phyloP scores from a whole-genome alignment of 202 grass and related monocot species.

The Digitaria exilis region DNA sequence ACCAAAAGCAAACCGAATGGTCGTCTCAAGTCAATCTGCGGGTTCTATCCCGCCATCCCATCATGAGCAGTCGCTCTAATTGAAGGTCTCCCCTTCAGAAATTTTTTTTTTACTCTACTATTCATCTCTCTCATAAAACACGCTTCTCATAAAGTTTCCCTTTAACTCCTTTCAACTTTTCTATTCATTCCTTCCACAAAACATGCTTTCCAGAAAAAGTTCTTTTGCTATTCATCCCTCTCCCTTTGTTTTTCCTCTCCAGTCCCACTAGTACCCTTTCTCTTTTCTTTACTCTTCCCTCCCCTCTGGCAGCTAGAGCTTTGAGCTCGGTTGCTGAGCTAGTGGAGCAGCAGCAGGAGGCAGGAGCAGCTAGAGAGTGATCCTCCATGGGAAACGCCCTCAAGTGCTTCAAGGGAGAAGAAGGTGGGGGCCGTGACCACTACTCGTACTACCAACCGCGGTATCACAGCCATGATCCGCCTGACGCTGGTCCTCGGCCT shows the following conservation, averaged over 20 bases:
- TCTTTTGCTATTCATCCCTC: no score
- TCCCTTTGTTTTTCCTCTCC: neutral
- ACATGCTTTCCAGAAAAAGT: no score
- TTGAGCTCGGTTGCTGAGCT: neutral
- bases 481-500: neutral
- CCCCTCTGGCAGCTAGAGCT: neutral
- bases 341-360: neutral
- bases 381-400: conserved; percentile 18
- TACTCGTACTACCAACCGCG: conserved; percentile 17
- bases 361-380: neutral
- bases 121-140: no score
- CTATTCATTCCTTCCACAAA: no score
- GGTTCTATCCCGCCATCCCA: neutral
- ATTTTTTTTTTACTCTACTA: no score
- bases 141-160: no score
- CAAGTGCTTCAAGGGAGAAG: neutral
- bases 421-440: neutral
- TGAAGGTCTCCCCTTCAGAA: neutral
- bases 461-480: neutral
- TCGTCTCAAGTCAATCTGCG: neutral
- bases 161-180: no score
- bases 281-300: no score
- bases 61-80: neutral
- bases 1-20: neutral
- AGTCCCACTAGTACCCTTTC: neutral